Base-by-base conservation (phyloP, 129 eudicot species). In the Helichrysum umbraculigerum region DNA sequence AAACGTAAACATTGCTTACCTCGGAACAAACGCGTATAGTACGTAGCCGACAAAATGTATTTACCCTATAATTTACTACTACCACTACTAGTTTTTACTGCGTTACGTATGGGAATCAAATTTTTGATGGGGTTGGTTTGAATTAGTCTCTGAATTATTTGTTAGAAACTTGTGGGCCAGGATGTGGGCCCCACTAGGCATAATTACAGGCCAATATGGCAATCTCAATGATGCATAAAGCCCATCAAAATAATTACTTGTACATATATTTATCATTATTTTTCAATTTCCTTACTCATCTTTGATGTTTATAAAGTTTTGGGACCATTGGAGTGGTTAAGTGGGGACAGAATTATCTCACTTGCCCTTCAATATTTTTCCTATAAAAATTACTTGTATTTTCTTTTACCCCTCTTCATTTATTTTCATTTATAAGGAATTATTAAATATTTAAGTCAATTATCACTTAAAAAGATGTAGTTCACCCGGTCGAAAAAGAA, bases 281-380 rank as follows among this genome's bases (percentile, higher is more conserved):
- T 79, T 56, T 66, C 3, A 73, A 66, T 73, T 52, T 80, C 74
- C 19, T 80, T 25, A 25, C 28, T 25, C 63, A 57, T 73, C 70
- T 80, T 25, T 80, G 69, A 73, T 79, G 70, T 80, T 79, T 66
- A 73, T 39, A 73, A 80, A 73, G 83, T 80, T 66, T 73, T 80
- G 83, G 83, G 83, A 80, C 83, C 79, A 73, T 73, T 65, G 79
- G 75, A 73, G 71, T 35, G 71, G 71, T 35, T 66, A 35, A 8
- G 50, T 80, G 83, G 83, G 83, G 79, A 73, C 83, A 73, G 58
- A 73, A 41, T 80, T 73, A 80, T 66, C 83, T 80, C 83, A 80
- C 79, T 80, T 67, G 33, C 73, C 66, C 72, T 51, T 50, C 66
- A 73, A 58, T 12, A 20, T 72, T 33, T 33, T 2, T 5, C 57